Percentiles rank a stretch among this genome's conserved stretches.
Conservation (phyloP, 768 basidiomycete species). For the Tephrocybe sp. region DNA sequence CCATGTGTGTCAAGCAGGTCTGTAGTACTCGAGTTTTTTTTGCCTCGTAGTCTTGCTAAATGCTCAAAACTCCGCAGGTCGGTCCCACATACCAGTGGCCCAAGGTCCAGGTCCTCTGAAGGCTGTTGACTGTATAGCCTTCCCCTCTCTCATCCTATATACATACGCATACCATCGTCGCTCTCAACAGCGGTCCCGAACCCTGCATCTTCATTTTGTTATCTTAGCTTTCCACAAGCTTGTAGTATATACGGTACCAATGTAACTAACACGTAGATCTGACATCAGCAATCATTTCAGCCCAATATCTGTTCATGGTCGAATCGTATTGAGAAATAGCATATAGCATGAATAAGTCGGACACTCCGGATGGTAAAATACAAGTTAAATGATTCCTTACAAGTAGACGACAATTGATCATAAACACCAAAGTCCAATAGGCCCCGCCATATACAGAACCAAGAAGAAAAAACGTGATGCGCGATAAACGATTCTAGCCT, state of each 20-base stretch:
- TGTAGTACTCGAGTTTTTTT: conserved; percentile 18
- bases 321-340: background rate
- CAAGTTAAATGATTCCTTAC: conserved; percentile 15
- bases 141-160: background rate
- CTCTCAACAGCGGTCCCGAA: conserved; percentile 26
- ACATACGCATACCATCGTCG: conserved; percentile 18
- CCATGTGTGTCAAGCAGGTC: conserved; percentile 83
- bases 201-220: conserved; percentile 1
- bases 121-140: background rate
- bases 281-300: background rate
- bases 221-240: conserved; percentile 19
- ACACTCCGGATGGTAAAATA: conserved; percentile 14
- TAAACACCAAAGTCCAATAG: conserved; percentile 4
- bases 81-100: conserved; percentile 13
- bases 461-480: conserved; percentile 6
- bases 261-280: conserved; percentile 12
- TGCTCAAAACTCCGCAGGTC: background rate
- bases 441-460: conserved; percentile 5
- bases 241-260: conserved; percentile 15
- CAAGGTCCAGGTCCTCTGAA: conserved; percentile 10
- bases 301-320: no score
- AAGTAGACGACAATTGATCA: conserved; percentile 9
- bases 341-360: background rate
- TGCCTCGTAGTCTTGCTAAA: background rate
- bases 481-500: conserved; percentile 3